Evolutionary conservation across 345 rosid genomes (phyloP), one percentile per base, ranked within the genome.

Genomic region (Alliaria petiolata): DNA sequence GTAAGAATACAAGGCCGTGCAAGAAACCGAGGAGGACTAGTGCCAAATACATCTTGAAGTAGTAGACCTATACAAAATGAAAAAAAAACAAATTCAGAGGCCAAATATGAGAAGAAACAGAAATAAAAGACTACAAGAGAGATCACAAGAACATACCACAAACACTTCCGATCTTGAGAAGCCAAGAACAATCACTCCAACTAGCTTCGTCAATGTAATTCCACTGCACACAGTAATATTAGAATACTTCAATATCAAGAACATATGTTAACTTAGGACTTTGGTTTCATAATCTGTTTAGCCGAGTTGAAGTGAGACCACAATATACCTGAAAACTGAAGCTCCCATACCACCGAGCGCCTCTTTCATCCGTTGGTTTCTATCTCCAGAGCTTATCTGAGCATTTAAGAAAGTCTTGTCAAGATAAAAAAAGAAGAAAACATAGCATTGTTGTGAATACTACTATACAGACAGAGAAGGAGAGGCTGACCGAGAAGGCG

Each of bases 321-420:
- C n/a, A n/a, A n/a, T n/a, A 17, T 68, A 89, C 97, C 99, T 95
- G 87, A 95, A 95, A 47, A 95, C 99, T 20, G 99, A 95, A 76
- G 98, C 92, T 38, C 99, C 99, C 99, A 95, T 92, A 3, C 98
- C 93, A 39, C 83, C 76, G 6, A 95, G 80, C 28, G 97, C 91
- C 74, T 86, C 97, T 82, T 83, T 89, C 72, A 90, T 80, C 49
- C 99, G 84, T 62, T 92, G 88, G 64, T 95, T 84, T 80, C 77
- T 82, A 69, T 81, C 79, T 42, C 99, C 99, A 9, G 76, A 57
- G 74, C 87, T 87, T 75, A 88, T 89, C 99, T 95, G 87, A 47
- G 58, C 56, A 56, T 47, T 63, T 19, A 26, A 10, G 14, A 28
- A 69, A 53, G 7, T 62, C 44, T 7, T 25, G 20, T 69, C 22